Conservation (phyloP, 768 basidiomycete species). For the Calocybe indica region DNA sequence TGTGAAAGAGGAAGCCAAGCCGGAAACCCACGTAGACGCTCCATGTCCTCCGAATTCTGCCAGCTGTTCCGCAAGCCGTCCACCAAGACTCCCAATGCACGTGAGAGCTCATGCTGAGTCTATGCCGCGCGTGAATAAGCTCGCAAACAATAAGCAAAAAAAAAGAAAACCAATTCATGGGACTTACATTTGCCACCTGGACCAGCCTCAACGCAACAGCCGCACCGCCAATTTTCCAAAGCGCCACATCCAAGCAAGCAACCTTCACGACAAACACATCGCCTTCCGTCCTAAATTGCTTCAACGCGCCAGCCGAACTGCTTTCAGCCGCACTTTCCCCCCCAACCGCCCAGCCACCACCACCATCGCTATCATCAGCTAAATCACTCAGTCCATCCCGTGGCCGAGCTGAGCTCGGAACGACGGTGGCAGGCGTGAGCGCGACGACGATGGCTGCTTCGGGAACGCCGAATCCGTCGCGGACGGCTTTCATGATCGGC, state of each 20-base stretch:
- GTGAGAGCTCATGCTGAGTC: slow-evolving; percentile 74
- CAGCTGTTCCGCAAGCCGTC: slow-evolving; percentile 81
- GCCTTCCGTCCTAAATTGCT: slow-evolving; percentile 30
- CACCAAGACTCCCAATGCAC: slow-evolving; percentile 63
- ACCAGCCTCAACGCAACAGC: slow-evolving; percentile 68
- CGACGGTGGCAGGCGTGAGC: slow-evolving; percentile 24
- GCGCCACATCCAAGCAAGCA: slow-evolving; percentile 60
- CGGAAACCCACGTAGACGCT: slow-evolving; percentile 61
- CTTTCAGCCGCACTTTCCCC: background rate
- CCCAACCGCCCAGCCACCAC: too few relatives aligned
- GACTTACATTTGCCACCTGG: slow-evolving; percentile 64
- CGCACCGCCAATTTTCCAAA: slow-evolving; percentile 84
- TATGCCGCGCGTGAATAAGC: slow-evolving; percentile 16
- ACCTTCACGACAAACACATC: slow-evolving; percentile 58
- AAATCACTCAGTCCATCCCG: background rate
- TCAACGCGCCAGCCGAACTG: background rate
- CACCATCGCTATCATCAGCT: too few relatives aligned
- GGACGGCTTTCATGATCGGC: slow-evolving; percentile 42
- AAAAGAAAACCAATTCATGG: background rate
- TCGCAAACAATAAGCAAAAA: background rate
- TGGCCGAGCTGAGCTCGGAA: slow-evolving; percentile 14
- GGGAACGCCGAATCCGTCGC: slow-evolving; percentile 38
- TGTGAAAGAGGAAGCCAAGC: background rate
- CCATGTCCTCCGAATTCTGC: slow-evolving; percentile 95
- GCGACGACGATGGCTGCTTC: slow-evolving; percentile 33